Evolutionary conservation across 2,329 filamentous ascomycete genomes (phyloP).

Genomic region (Sporothrix phasma): DNA sequence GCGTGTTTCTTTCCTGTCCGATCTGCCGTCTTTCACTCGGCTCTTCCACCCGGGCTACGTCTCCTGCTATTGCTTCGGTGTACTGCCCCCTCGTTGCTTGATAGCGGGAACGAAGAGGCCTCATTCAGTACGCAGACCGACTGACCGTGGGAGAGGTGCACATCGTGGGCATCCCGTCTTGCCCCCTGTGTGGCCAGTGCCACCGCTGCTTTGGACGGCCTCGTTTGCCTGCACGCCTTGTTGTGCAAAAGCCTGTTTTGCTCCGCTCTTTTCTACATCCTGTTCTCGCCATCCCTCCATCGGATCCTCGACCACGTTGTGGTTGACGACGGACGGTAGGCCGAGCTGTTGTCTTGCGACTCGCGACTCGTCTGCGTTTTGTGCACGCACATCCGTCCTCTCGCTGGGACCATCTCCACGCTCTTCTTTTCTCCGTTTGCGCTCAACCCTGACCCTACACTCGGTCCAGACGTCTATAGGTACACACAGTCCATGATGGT

Average conservation of each 20-base stretch:
- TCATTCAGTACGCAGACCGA: background rate
- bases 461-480: background rate
- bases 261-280: background rate
- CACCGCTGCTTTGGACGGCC: conserved; percentile 1
- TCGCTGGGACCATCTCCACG: background rate
- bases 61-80: background rate
- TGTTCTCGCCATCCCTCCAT: background rate
- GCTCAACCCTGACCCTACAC: background rate
- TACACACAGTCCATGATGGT: conserved; percentile 18
- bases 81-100: background rate
- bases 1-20: conserved; percentile 4
- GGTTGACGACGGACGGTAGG: background rate
- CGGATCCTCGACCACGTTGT: background rate
- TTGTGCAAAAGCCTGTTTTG: background rate
- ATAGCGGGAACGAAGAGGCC: background rate
- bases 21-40: background rate
- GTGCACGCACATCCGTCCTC: background rate
- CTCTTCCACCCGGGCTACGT: background rate
- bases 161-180: background rate
- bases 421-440: background rate
- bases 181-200: background rate
- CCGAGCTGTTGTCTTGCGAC: background rate
- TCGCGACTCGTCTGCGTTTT: background rate
- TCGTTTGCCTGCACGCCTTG: background rate
- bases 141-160: background rate